Conservation (phyloP, 139 green algal genomes). For the Picochlorum sp. region DNA sequence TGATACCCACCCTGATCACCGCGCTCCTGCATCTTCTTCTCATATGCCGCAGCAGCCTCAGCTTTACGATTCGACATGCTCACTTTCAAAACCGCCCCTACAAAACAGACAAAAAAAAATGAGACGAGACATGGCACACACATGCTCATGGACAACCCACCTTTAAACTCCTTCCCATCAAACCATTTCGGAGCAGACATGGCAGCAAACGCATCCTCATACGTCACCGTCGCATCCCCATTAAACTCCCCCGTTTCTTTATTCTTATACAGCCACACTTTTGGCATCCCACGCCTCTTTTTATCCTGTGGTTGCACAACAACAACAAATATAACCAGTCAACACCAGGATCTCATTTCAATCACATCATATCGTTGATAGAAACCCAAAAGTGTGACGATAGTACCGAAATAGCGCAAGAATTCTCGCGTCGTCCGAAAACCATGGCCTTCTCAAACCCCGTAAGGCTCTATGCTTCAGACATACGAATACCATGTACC, state of each 20-base stretch:
- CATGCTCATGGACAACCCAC: slow-evolving; percentile 2
- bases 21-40: slow-evolving; percentile 12
- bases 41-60: slow-evolving; percentile 15
- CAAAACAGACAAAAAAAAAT: not conserved
- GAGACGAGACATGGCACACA: no score
- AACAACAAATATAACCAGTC: not conserved
- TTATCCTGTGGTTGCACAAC: slow-evolving; percentile 7
- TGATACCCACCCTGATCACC: slow-evolving; percentile 9
- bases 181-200: slow-evolving; percentile 74
- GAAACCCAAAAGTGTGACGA: no score
- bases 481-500: not conserved
- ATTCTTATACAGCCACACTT: slow-evolving; percentile 54
- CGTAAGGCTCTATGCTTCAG: no score
- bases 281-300: slow-evolving; percentile 3
- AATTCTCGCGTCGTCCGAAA: no score
- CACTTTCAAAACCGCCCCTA: slow-evolving; percentile 26
- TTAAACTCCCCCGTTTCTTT: slow-evolving; percentile 68
- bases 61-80: slow-evolving; percentile 3
- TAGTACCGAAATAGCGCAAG: no score
- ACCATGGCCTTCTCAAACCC: no score
- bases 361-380: no score
- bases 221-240: slow-evolving; percentile 68
- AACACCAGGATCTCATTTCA: no score
- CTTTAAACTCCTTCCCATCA: slow-evolving; percentile 73
- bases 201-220: slow-evolving; percentile 76